A percentile compares a stretch with the other conserved stretches of the same genome.
These are phyloP conservation scores for Pythium apleroticum DNA, from an alignment of 352 stramenopile species.

Conservation along the genomic window DNA sequence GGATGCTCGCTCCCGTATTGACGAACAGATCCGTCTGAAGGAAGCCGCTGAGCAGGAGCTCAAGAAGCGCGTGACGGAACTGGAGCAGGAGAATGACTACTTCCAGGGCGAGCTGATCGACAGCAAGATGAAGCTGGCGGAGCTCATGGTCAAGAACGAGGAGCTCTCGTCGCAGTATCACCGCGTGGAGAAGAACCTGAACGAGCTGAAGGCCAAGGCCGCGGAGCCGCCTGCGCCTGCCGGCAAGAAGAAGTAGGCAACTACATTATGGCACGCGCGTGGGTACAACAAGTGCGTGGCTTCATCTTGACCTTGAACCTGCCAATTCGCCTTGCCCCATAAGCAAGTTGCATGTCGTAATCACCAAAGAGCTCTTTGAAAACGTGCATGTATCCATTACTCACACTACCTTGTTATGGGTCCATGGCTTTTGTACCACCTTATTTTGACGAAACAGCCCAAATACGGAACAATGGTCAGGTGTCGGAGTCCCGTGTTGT, in stretches of 20 bases:
- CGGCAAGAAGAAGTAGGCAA: slow-evolving; percentile 45
- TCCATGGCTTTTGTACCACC: not conserved
- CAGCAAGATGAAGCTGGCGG: slow-evolving; percentile 80
- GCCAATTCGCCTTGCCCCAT: not conserved
- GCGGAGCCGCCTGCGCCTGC: slow-evolving; percentile 40
- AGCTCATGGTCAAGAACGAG: slow-evolving; percentile 74
- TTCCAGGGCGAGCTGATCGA: slow-evolving; percentile 82
- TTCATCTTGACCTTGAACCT: slow-evolving; percentile 5
- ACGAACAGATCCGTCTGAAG: slow-evolving; percentile 37
- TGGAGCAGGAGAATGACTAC: slow-evolving; percentile 81
- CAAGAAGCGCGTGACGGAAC: slow-evolving; percentile 34
- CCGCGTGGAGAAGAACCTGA: slow-evolving; percentile 59
- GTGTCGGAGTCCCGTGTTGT: slow-evolving; percentile 5
- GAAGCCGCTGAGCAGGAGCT: slow-evolving; percentile 41
- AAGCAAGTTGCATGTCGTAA: slow-evolving; percentile 8
- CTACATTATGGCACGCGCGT: not conserved
- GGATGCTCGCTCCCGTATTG: slow-evolving; percentile 43
- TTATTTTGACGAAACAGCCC: not conserved
- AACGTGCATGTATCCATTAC: slow-evolving; percentile 17
- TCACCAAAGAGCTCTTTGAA: slow-evolving; percentile 4
- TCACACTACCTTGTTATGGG: not conserved
- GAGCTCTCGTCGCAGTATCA: slow-evolving; percentile 61
- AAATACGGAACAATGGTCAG: slow-evolving; percentile 3
- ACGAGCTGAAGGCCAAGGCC: slow-evolving; percentile 50
- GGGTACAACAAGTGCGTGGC: not conserved